A percentile compares a stretch with the other conserved stretches of the same genome.
phyloP scores from a whole-genome alignment of 2,329 filamentous ascomycete species.

The Epichloe sibirici region DNA sequence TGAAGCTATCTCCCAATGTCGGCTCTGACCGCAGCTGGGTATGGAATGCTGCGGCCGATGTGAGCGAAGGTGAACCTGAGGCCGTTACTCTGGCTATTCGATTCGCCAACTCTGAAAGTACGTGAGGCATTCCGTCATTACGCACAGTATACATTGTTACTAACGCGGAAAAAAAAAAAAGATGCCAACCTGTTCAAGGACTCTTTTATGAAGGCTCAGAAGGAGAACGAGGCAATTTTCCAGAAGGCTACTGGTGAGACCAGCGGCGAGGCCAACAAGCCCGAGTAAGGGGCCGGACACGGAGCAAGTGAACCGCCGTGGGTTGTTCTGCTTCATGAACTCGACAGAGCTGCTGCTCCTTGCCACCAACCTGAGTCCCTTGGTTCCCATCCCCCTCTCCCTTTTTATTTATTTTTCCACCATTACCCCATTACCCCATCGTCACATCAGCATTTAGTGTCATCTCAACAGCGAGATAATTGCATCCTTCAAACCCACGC shows the following conservation, averaged over 20 bases:
- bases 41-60: slow-evolving; percentile 95
- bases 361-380: slow-evolving; percentile 6
- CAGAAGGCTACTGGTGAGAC: slow-evolving; percentile 27
- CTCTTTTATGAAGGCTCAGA: slow-evolving; percentile 89
- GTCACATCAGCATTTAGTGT: slow-evolving; percentile 12
- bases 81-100: slow-evolving; percentile 92
- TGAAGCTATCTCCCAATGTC: slow-evolving; percentile 97
- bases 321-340: neutral
- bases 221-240: slow-evolving; percentile 88
- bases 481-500: slow-evolving; percentile 1
- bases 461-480: slow-evolving; percentile 6
- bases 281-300: slow-evolving; percentile 3
- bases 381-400: neutral
- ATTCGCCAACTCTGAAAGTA: slow-evolving; percentile 96
- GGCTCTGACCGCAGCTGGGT: slow-evolving; percentile 98
- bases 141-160: neutral
- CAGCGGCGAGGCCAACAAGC: neutral
- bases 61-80: slow-evolving; percentile 95
- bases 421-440: neutral
- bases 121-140: slow-evolving; percentile 23
- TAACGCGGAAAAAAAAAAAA: slow-evolving; percentile 21
- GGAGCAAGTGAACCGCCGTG: neutral
- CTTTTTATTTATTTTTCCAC: neutral
- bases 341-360: slow-evolving; percentile 3
- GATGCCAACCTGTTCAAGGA: slow-evolving; percentile 98